These are phyloP conservation scores for Nymphaea colorata DNA, from an alignment of 164 flowering plant species.

Conservation along the genomic window DNA sequence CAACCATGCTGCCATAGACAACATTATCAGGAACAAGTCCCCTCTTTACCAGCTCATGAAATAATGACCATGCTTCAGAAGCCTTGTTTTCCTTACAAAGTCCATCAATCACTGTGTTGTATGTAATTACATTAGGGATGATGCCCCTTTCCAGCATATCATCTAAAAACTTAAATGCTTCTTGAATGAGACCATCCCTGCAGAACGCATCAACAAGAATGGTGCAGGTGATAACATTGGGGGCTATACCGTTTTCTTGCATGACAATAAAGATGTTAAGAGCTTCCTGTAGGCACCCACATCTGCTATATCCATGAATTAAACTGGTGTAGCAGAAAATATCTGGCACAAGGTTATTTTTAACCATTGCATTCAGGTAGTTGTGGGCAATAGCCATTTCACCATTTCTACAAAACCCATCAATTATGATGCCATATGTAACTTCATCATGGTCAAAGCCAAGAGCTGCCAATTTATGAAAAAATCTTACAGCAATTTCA, in stretches of 20 bases:
- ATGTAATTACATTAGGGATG: constrained; percentile 27
- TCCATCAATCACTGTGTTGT: constrained; percentile 23
- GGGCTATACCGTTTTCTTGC: constrained; percentile 21
- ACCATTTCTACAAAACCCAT: constrained; percentile 32
- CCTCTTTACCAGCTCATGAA: constrained; percentile 43
- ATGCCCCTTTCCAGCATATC: constrained; percentile 28
- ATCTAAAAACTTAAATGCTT: constrained; percentile 34
- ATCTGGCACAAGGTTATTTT: constrained; percentile 25
- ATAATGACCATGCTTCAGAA: constrained; percentile 25
- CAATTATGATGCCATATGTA: constrained; percentile 28
- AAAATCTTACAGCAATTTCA: constrained; percentile 24
- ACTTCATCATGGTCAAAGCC: constrained; percentile 30
- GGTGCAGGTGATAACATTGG: constrained; percentile 23
- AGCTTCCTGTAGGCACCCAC: constrained; percentile 25
- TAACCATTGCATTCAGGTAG: constrained; percentile 33
- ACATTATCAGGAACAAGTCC: constrained; percentile 32
- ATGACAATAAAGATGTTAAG: constrained; percentile 17
- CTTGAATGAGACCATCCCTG: constrained; percentile 24
- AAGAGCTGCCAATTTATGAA: constrained; percentile 14
- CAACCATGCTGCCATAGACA: constrained; percentile 27
- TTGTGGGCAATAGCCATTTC: constrained; percentile 22
- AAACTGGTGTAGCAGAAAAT: constrained; percentile 20
- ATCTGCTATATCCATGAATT: constrained; percentile 27
- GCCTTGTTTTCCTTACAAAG: constrained; percentile 29
- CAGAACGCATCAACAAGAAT: constrained; percentile 32